Evolutionary conservation across 495 filamentous ascomycete species (phyloP), one percentile per base, ranked within the genome.

Genomic region (Collariella sp.): DNA sequence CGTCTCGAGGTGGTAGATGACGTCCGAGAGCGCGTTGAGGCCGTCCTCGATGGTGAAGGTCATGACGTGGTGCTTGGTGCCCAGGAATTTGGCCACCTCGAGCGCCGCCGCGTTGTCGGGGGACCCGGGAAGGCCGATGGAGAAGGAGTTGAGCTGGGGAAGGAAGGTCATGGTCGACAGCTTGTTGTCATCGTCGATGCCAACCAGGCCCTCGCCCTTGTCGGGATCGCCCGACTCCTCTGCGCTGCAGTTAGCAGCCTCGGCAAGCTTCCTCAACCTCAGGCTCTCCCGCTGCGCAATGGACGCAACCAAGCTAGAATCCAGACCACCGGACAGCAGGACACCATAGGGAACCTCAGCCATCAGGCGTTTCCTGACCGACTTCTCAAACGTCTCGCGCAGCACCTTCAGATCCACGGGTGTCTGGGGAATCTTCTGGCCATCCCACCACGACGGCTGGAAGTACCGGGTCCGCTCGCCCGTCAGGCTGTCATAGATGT

Each of bases 271-370:
- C 64, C 84, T 85, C 58, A 91, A 74, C 55, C 88, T 81, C 43
- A 87, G 68, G 4, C 85, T 96, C 69, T 97, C 94, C 29, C 93
- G 79, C 72, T 96, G 90, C 13, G 93, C 94, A 66, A 98, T 98
- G 12, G 93, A 81, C 23, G 93, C 93, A 33, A 96, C 89, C 70
- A 98, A 74, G 65, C 87, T 93, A 26, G 94, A 97, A 73, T 98
- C 93, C 44, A 98, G 79, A 63, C 93, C 93, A 63, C 93, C 93
- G 26, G 94, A 97, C 18, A 98, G 78, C 44, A 98, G 75, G 15
- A 98, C 93, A 70, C 93, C 93, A 67, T 96, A 98, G 16, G 93
- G 93, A 43, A 98, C 93, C 72, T 98, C 93, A 18, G 93, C 93
- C 93, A 98, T 98, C 63, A 98, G 76, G 54, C 93, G 82, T 75